phyloP scores from a whole-genome alignment of 345 rosid species.

The Eutrema japonicum region DNA sequence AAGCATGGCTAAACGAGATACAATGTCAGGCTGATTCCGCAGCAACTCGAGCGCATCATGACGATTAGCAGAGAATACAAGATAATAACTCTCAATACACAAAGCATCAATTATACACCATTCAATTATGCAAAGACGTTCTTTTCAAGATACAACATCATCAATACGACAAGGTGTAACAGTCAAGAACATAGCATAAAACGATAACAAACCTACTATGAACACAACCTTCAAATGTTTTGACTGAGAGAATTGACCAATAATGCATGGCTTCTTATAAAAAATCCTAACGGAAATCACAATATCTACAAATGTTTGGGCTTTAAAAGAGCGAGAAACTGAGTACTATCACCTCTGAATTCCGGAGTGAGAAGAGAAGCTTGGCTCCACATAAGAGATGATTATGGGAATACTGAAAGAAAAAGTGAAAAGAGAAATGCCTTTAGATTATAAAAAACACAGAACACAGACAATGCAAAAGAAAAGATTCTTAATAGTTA shows the following conservation, averaged over 20 bases:
- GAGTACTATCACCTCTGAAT: not conserved
- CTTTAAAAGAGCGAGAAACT: too few species aligned
- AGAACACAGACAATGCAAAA: not conserved
- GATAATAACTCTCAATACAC: not conserved
- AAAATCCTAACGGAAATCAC: not conserved
- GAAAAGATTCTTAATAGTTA: not conserved
- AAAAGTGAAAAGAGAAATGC: conserved; percentile 10
- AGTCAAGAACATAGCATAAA: not conserved
- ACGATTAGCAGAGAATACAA: not conserved
- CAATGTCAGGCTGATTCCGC: too few species aligned
- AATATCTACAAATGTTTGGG: not conserved
- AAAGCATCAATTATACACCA: not conserved
- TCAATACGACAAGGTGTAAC: not conserved
- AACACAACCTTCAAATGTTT: not conserved
- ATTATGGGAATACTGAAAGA: conserved; percentile 12
- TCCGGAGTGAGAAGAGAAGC: conserved; percentile 5
- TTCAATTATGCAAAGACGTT: not conserved
- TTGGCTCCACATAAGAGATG: conserved; percentile 5
- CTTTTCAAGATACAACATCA: conserved; percentile 6
- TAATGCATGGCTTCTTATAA: not conserved
- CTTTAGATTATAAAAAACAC: not conserved
- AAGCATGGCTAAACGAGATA: too few species aligned
- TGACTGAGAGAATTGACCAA: not conserved
- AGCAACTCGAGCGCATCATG: too few species aligned
- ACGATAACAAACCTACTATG: not conserved